phyloP scores from a whole-genome alignment of 495 filamentous ascomycete species.

The Penicillium psychrofluorescens region DNA sequence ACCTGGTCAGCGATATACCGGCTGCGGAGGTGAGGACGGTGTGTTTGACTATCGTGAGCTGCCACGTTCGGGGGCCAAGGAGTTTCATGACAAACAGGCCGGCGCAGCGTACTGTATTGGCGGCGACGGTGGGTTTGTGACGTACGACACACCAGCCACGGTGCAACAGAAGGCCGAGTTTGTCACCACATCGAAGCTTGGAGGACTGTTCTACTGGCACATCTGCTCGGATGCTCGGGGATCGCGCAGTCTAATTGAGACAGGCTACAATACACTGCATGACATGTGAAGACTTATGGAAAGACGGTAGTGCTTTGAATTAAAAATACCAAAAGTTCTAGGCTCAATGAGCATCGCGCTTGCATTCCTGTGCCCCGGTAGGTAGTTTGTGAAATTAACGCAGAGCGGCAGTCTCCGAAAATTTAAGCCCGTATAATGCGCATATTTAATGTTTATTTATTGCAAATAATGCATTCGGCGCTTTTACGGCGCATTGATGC shows the following conservation, averaged over 20 bases:
- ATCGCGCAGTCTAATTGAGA: slow-evolving; percentile 64
- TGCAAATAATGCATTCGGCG: background rate
- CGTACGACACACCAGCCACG: slow-evolving; percentile 77
- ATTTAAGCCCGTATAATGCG: too few species aligned
- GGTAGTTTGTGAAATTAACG: too few species aligned
- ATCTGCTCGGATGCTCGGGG: slow-evolving; percentile 70
- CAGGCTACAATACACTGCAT: slow-evolving; percentile 67
- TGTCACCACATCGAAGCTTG: slow-evolving; percentile 67
- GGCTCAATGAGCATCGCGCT: too few species aligned
- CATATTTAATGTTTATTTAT: too few species aligned
- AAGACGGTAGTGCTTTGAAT: background rate
- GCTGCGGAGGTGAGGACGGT: slow-evolving; percentile 67
- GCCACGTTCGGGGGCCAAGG: slow-evolving; percentile 61
- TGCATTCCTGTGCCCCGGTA: too few species aligned
- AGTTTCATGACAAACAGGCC: slow-evolving; percentile 59
- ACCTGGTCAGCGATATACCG: slow-evolving; percentile 56
- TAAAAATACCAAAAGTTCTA: background rate
- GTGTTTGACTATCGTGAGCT: slow-evolving; percentile 76
- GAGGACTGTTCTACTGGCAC: slow-evolving; percentile 87
- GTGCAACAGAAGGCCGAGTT: slow-evolving; percentile 81
- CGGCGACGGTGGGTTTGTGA: slow-evolving; percentile 78
- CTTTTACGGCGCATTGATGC: slow-evolving; percentile 3
- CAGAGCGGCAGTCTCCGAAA: too few species aligned
- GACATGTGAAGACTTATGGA: slow-evolving; percentile 24
- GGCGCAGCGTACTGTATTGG: slow-evolving; percentile 74